A percentile compares a stretch with the other conserved stretches of the same genome.
Evolutionary conservation across 202 grass and related monocot species (phyloP).

Genomic region (Carex sylvatica): DNA sequence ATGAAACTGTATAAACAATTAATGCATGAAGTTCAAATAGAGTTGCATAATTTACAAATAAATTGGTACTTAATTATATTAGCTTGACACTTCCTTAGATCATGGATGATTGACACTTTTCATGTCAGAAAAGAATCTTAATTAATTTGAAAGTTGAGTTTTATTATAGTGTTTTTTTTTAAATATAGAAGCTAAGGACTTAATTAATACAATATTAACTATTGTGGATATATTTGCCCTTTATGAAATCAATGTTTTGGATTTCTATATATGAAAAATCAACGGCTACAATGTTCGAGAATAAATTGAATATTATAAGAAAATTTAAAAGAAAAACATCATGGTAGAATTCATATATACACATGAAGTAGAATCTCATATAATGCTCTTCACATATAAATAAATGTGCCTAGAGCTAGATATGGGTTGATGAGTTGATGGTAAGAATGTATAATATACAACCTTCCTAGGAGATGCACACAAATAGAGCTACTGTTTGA

Average conservation of each 20-base stretch:
- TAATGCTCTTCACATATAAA: neutral
- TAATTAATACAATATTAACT: no score
- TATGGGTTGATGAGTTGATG: neutral
- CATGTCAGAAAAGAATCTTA: neutral
- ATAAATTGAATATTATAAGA: no score
- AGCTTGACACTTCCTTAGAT: neutral
- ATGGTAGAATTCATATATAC: neutral
- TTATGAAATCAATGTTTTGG: no score
- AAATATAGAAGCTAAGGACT: no score
- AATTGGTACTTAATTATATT: neutral
- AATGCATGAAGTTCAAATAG: neutral
- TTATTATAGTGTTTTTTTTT: no score
- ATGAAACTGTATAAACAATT: neutral
- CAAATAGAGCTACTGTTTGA: conserved; percentile 19
- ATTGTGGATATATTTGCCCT: no score
- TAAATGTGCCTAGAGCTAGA: neutral
- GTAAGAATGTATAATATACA: neutral
- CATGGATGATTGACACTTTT: neutral
- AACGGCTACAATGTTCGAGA: no score
- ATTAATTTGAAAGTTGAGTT: no score
- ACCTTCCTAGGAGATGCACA: conserved; percentile 10
- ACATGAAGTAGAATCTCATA: neutral
- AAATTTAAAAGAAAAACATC: no score
- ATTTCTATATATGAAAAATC: no score
- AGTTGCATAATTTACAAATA: neutral